Conservation (phyloP, 2,329 filamentous ascomycete species). For the Aspergillus sp. region DNA sequence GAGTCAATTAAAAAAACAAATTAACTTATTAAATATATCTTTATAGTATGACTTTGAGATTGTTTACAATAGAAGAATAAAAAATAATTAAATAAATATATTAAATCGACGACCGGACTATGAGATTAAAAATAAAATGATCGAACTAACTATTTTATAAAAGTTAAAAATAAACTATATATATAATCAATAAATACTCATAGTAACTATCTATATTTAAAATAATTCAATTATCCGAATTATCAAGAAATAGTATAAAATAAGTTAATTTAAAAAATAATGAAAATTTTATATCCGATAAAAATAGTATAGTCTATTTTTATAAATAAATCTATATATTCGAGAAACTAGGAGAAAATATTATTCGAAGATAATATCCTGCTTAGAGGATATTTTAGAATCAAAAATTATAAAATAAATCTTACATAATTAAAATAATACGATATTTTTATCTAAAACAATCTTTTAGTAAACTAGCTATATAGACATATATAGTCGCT, state of each 20-base stretch:
- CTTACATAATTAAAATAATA: not conserved
- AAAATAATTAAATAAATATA: not conserved
- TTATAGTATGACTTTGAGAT: constrained; percentile 1
- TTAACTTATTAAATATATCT: not conserved
- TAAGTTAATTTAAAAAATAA: no score
- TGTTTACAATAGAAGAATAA: not conserved
- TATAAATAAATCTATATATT: not conserved
- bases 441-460: not conserved
- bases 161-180: not conserved
- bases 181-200: not conserved
- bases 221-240: not conserved
- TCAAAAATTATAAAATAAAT: not conserved
- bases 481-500: no score
- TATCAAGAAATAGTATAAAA: no score
- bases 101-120: not conserved
- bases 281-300: not conserved
- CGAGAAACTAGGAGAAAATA: not conserved
- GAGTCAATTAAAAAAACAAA: not conserved
- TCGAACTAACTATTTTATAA: not conserved
- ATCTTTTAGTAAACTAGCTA: not conserved
- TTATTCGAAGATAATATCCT: not conserved
- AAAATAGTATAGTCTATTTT: no score
- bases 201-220: not conserved
- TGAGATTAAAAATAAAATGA: not conserved
- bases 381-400: not conserved